phyloP scores from a whole-genome alignment of 495 filamentous ascomycete genomes.

The Articulospora tetracladia region DNA sequence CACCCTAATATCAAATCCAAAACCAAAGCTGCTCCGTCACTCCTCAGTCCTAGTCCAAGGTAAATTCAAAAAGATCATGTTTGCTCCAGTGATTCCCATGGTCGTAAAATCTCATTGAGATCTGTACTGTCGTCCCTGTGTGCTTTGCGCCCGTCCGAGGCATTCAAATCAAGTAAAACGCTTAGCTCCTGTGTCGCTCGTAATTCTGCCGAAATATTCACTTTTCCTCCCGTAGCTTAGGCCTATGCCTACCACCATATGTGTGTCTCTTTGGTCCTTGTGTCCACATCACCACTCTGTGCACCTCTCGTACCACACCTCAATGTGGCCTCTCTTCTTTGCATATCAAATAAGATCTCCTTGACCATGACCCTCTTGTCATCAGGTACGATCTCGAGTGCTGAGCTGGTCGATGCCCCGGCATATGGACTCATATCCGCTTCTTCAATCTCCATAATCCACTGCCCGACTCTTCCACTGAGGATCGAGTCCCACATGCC shows the following conservation, averaged over 20 bases:
- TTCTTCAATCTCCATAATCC: conserved; percentile 28
- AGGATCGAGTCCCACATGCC: conserved; percentile 41
- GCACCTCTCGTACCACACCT: conserved; percentile 47
- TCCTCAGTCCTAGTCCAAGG: too few species aligned
- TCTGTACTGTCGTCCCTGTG: neutral
- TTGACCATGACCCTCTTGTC: conserved; percentile 51
- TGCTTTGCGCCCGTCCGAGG: too few species aligned
- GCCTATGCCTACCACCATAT: conserved; percentile 41
- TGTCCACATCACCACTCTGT: conserved; percentile 39
- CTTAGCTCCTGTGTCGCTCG: too few species aligned
- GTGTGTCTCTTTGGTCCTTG: conserved; percentile 36
- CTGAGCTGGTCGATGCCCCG: neutral
- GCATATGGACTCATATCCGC: conserved; percentile 14
- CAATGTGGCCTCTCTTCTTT: conserved; percentile 40
- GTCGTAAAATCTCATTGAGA: neutral
- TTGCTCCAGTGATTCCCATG: neutral
- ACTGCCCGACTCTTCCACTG: conserved; percentile 18
- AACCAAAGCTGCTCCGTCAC: too few species aligned
- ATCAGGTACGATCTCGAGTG: conserved; percentile 24
- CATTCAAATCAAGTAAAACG: too few species aligned
- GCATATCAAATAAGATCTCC: conserved; percentile 49
- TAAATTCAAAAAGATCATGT: too few species aligned
- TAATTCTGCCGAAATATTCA: too few species aligned
- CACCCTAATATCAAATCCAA: too few species aligned
- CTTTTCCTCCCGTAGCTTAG: too few species aligned